Base-by-base conservation (phyloP, 805 yeast genomes). In the Wickerhamiella qilinensis region DNA sequence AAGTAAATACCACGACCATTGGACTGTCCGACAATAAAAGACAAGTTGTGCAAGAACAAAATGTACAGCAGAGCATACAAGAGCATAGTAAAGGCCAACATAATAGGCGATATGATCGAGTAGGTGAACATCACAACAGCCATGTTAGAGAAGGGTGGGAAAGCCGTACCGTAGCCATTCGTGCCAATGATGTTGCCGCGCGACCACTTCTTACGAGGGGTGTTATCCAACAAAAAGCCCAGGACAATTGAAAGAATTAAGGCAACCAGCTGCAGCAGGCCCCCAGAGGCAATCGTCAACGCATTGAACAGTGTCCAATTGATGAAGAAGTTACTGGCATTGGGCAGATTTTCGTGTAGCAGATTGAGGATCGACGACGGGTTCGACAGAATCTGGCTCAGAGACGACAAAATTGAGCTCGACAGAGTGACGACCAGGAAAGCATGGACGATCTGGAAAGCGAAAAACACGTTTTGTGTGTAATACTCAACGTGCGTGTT, bases 161-260 rank as follows among this genome's bases (percentile, higher is more conserved):
- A 88, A 12, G 73, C 63, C 15, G 80, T 74, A 36, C 96, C 93
- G 81, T 86, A 85, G 19, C 72, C 68, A 33, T 86, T 80, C 31
- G 69, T 65, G 11, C 74, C 68, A 48, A 88, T 63, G 1, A 64
- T 67, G 55, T 72, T 73, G 54, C 59, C 71, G 52, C 94, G 74
- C 43, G 58, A 71, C 95, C 95, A 88, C 63, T 78, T 81, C 60
- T 83, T 77, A 62, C 97, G 75, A 44, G 97, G 97, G 4, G 97
- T 84, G 38, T 70, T 68, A 56, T 85, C 94, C 43, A 91, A 67
- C 18, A 84, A 43, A 46, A 63, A 64, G 22, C 91, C 82, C 42
- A 86, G 63, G 28, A 78, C 62, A 53, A 79, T 75, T 38, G 80
- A 75, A 46, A 86, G 63, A 38, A 81, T 67, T 50, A 91, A 64